Base-by-base conservation (phyloP, 768 basidiomycete species). In the Mycena venus region DNA sequence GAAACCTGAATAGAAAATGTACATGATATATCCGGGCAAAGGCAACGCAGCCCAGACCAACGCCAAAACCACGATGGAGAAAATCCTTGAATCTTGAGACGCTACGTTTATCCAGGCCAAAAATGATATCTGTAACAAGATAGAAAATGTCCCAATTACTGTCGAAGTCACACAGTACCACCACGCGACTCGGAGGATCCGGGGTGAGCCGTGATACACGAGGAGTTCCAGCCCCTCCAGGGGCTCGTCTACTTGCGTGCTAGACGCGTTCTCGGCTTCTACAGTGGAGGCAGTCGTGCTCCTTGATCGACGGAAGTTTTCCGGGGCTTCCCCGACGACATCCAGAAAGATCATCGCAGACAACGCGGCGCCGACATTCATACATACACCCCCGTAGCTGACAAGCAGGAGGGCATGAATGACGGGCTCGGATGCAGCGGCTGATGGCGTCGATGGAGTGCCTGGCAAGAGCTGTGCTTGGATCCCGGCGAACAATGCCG, bases 51-150 rank as follows among this genome's bases (percentile, higher is more conserved):
- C 68, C 68, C 68, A 67, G 38, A 67, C 3, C 36, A 69, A 23
- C 32, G 68, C 68, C 23, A 69, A 40, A 23, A 69, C 68, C 4
- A 61, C 59, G 12, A 49, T 59, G n/a, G 58, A 29, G 47, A 49
- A 69, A 60, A 27, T 61, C 29, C 44, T 15, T 14, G 56, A 58
- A 42, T 36, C 47, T 23, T 61, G 58, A 17, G 67, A 59, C 10
- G 47, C n/a, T 1, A 69, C 58, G 12, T 69, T 69, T 51, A 69
- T 69, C 68, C 68, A 69, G 3, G 68, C 68, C n/a, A 69, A 34
- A 17, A 69, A 31, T 17, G 56, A 60, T 49, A 69, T 69, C 14
- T 69, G 68, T 5, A 69, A n/a, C 27, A 60, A 47, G n/a, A 69
- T 27, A 2, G 32, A 69, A 23, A 69, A 36, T 12, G 59, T 69